Conservation (phyloP, 1,284 basidiomycete species). For the Anthracocystis panici-leucophaei region DNA sequence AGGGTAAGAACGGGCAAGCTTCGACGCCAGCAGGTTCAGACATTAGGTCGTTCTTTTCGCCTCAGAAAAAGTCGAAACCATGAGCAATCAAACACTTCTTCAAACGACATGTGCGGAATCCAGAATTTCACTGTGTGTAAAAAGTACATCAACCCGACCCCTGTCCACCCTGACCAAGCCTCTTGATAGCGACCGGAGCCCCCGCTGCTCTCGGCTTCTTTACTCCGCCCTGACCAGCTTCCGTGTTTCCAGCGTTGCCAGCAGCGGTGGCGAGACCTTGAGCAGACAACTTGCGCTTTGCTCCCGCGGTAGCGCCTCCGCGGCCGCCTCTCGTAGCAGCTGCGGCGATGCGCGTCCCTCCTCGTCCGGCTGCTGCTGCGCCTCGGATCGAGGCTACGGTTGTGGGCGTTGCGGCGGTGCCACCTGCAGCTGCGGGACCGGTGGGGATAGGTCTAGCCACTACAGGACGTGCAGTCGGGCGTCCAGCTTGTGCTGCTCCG, state of each 20-base stretch:
- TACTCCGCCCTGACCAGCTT: constrained; percentile 21
- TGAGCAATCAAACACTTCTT: not conserved
- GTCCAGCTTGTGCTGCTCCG: constrained; percentile 41
- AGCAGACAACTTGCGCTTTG: constrained; percentile 45
- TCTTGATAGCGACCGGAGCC: constrained; percentile 24
- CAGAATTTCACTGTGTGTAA: not conserved
- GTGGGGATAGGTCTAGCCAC: constrained; percentile 33
- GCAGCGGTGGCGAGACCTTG: constrained; percentile 27
- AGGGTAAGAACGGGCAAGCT: constrained; percentile 7
- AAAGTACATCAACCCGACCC: not conserved
- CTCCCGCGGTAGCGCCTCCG: constrained; percentile 32
- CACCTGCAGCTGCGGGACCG: constrained; percentile 14
- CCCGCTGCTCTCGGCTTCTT: constrained; percentile 46
- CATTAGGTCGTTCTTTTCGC: constrained; percentile 42
- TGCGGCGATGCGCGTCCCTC: constrained; percentile 30
- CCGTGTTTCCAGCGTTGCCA: constrained; percentile 2
- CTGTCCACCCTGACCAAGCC: constrained; percentile 13
- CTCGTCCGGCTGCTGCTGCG: constrained; percentile 36
- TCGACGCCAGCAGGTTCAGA: constrained; percentile 14
- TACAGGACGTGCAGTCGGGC: constrained; percentile 14
- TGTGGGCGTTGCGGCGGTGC: constrained; percentile 9
- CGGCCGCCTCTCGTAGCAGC: constrained; percentile 38
- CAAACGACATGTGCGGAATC: not conserved
- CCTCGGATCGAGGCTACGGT: constrained; percentile 49
- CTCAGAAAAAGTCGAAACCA: constrained; percentile 18